Base-by-base conservation (phyloP, 2,329 filamentous ascomycete genomes). In the Cephalotrichum gorgonifer region DNA sequence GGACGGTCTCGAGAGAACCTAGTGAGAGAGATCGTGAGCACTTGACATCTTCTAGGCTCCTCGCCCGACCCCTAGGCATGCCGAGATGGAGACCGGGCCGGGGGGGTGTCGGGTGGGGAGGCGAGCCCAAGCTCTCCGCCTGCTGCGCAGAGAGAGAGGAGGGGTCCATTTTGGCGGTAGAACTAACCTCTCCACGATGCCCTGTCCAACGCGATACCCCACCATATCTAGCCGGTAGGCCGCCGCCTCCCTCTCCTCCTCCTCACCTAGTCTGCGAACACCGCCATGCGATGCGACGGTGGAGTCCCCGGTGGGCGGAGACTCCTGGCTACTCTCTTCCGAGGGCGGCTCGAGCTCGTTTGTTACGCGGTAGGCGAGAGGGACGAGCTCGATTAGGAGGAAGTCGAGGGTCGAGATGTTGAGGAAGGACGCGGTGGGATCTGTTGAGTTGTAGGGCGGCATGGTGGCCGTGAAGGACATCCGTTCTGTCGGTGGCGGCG, bases 361-460 rank as follows among this genome's bases (percentile, higher is more conserved):
- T 22, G 88, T 83, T 53, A 97, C 76, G 55, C 93, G 83, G 66
- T 94, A 88, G 5, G 91, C 87, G 73, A 97, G 85, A 35, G 93
- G 93, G 15, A 98, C 93, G 49, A 98, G 80, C 71, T 98, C 93
- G 63, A 97, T 97, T 58, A 98, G 79, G 50, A 98, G 79, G 58
- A 98, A 85, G 67, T 98, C 93, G 59, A 98, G 81, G 64, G 86
- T 89, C 44, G 91, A 93, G 50, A 85, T 81, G 69, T 79, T 85
- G 58, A 96, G 75, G 69, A 90, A 86, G 52, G 81, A 80, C 51
- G 86, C 85, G 52, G 75, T 75, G 33, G 87, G 85, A 67, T 95
- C 88, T 55, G 76, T 77, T 57, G 81, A 73, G 65, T 83, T 85
- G 71, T 79, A 84, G 14, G 81, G 79, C 2, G 83, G 82, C 59